Conservation (phyloP, 2,329 filamentous ascomycete genomes). For the Mycocentrospora acerina region DNA sequence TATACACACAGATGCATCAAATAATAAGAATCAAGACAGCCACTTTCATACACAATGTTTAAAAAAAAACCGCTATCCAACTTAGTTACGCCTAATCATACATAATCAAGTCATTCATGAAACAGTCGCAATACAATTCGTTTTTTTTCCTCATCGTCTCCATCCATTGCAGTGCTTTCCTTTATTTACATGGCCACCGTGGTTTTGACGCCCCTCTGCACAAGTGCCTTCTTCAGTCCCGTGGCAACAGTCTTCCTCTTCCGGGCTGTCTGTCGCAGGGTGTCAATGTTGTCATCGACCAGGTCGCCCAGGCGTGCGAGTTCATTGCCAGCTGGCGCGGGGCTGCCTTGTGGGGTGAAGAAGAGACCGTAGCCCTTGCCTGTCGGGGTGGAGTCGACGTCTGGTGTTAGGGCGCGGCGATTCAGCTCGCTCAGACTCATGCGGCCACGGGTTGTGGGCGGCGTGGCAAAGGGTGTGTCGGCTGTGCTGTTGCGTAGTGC, state of each 20-base stretch:
- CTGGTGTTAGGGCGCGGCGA: conserved; percentile 32
- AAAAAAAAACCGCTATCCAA: no score
- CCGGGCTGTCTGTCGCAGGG: conserved; percentile 35
- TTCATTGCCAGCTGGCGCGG: conserved; percentile 23
- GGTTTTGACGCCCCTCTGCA: conserved; percentile 34
- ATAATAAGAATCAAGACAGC: no score
- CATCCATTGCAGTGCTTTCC: no score
- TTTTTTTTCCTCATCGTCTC: no score
- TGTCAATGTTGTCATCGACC: conserved; percentile 44
- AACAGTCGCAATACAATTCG: no score
- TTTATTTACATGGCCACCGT: conserved; percentile 14
- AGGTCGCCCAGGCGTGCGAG: conserved; percentile 42
- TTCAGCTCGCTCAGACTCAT: conserved; percentile 35
- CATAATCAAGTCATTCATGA: no score
- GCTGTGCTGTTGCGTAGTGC: conserved; percentile 17
- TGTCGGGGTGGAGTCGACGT: conserved; percentile 22
- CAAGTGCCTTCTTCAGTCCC: conserved; percentile 41
- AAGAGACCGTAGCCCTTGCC: conserved; percentile 38
- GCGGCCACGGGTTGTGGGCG: conserved; percentile 36
- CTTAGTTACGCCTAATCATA: no score
- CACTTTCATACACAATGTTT: no score
- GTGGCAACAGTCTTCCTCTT: conserved; percentile 43
- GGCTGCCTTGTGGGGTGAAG: conserved; percentile 31
- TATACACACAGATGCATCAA: no score
- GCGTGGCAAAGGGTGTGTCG: conserved; percentile 38